Evolutionary conservation across 257 asterid genomes (phyloP), one percentile per base, ranked within the genome.

Genomic region (Asclepias syriaca): DNA sequence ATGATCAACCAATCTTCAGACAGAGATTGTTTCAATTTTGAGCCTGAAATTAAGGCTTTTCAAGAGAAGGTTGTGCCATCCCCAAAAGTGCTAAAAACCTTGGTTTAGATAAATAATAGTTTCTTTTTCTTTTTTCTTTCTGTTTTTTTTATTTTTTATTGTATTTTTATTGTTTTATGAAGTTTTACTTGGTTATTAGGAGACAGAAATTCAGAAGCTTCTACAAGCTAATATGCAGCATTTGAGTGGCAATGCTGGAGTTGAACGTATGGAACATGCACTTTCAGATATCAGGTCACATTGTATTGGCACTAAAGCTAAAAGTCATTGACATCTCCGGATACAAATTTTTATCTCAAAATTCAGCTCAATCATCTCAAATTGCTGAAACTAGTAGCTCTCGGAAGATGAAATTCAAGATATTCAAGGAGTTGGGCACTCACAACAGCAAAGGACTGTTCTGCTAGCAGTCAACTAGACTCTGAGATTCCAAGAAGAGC

Each of bases 201-300:
- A 89, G 43, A 75, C 75, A 13, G 87, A 81, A 75, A 96, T 87
- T 81, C 87, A 81, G 83, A 86, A 78, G 69, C 92, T 87, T 61
- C 60, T 85, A 77, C 85, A 85, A 78, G 91, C 81, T 79, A 89
- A 87, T 78, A 89, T 90, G 81, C 92, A 67, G 63, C 87, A 84
- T 77, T 81, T 87, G 66, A 84, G 86, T 69, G 96, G 95, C 68
- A 85, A 77, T 79, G 88, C 90, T 66, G 95, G 95, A 76, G 75
- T 85, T 70, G 86, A 80, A 78, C 86, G 89, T 58, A 82, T 91
- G 90, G 89, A 85, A 76, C 72, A 21, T 80, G 93, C 87, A 9
- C 81, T 88, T 68, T 83, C 84, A 37, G 81, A 76, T 53, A 77
- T 86, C 27, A 83, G 88, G 15, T 63, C 8, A 27, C 82, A 83